A percentile compares a stretch with the other conserved stretches of the same genome.
phyloP scores from a whole-genome alignment of 306 rosid species.

The Prunus davidiana region DNA sequence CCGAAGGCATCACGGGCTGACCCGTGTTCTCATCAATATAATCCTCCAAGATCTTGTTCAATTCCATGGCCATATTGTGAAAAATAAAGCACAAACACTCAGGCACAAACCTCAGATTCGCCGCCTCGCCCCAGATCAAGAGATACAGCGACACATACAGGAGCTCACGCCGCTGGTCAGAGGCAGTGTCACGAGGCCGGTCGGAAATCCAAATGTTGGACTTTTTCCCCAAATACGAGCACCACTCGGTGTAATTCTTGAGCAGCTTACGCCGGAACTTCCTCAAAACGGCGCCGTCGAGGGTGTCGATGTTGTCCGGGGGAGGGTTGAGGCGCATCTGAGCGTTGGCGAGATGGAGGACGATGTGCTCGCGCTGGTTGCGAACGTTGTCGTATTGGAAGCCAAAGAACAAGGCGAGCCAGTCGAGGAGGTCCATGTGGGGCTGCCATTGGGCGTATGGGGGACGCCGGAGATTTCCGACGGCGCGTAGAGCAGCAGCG shows the following conservation, averaged over 20 bases:
- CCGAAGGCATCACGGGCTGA: constrained; percentile 73
- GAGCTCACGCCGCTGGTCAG: constrained; percentile 76
- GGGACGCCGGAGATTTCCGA: constrained; percentile 70
- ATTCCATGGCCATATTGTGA: constrained; percentile 82
- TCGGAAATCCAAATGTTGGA: constrained; percentile 84
- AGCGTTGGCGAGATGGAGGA: constrained; percentile 90
- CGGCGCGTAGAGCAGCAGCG: constrained; percentile 55
- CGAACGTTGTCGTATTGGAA: constrained; percentile 85
- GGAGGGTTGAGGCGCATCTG: constrained; percentile 96
- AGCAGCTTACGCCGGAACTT: constrained; percentile 76
- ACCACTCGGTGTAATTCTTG: constrained; percentile 72
- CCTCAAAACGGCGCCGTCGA: constrained; percentile 64
- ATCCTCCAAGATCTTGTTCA: constrained; percentile 78
- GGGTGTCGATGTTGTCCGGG: constrained; percentile 80
- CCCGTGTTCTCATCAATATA: constrained; percentile 87
- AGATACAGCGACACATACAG: constrained; percentile 77
- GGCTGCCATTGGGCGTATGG: constrained; percentile 67
- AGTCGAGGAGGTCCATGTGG: constrained; percentile 79
- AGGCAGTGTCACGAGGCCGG: constrained; percentile 19
- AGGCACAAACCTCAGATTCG: constrained; percentile 74
- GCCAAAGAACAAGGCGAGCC: constrained; percentile 85
- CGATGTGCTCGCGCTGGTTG: constrained; percentile 93
- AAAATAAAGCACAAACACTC: constrained; percentile 84
- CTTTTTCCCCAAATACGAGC: constrained; percentile 84
- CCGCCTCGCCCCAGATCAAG: constrained; percentile 95